Evolutionary conservation across 2,329 filamentous ascomycete species (phyloP), one percentile per base, ranked within the genome.

Genomic region (Bipolaris zeicola): DNA sequence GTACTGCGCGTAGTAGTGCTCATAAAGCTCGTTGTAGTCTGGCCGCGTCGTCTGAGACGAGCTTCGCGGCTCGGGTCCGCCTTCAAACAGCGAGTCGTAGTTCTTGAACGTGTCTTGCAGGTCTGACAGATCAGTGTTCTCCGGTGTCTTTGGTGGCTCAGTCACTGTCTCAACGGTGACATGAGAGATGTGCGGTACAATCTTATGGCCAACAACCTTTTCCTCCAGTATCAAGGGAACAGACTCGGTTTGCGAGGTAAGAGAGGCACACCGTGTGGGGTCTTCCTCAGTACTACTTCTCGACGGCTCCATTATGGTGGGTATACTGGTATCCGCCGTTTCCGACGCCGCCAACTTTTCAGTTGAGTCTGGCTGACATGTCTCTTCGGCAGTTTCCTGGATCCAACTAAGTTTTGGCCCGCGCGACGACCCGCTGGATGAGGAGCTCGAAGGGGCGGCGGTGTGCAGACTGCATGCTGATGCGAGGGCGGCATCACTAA

Each of bases 401-500:
- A 98, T 97, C 78, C 96, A 94, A 79, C 94, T 89, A 67, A 98
- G 80, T 64, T 91, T 88, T 67, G 89, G 86, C 70, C 88, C 84
- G 57, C 89, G 86, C 63, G 92, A 81, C 62, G 92, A 81, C 72
- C 90, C 92, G 46, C 86, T 90, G 4, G 91, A 94, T 10, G 93
- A 96, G 24, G 89, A 92, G 64, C 88, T 91, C 18, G 94, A 96
- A 37, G 89, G 89, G 11, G 91, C 91, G 6, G 92, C 91, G 37
- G 93, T 90, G 77, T 97, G 92, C 51, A 97, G 81, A 41, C 92
- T 92, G 77, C 93, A 97, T 51, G 91, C 91, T 31, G 92, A 87
- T 8, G 92, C 94, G 50, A 99, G 84, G 63, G 91, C 90, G 58
- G 90, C 89, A 75, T 99, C 95, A 71, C 89, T 93, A 55, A 99